Conservation (phyloP, 345 rosid genomes). For the Salix caprea region DNA sequence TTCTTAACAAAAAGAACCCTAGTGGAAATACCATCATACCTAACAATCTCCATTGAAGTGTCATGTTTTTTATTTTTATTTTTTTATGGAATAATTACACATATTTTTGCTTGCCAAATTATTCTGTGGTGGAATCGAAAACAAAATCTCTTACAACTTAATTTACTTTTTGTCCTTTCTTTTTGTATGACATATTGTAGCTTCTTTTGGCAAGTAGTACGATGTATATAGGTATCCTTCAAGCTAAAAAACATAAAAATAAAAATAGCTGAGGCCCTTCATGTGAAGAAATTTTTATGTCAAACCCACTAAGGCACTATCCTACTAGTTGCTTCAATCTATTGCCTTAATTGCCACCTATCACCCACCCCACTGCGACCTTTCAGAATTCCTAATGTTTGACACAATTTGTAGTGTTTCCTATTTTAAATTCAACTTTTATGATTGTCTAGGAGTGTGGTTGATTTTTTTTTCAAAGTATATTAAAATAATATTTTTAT, state of each 20-base stretch:
- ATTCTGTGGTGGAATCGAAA: background rate
- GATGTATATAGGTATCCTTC: background rate
- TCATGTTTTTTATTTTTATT: too few relatives aligned
- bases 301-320: constrained; percentile 20
- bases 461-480: too few relatives aligned
- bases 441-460: too few relatives aligned
- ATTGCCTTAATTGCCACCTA: constrained; percentile 9
- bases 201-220: constrained; percentile 5
- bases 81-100: too few relatives aligned
- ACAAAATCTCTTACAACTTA: background rate
- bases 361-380: background rate
- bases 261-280: background rate
- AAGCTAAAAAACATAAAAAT: background rate
- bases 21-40: too few relatives aligned
- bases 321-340: constrained; percentile 11
- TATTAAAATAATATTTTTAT: too few relatives aligned
- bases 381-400: background rate
- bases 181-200: constrained; percentile 18
- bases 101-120: too few relatives aligned
- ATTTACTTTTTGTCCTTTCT: constrained; percentile 14
- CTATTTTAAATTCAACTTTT: too few relatives aligned
- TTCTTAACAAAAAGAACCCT: too few relatives aligned
- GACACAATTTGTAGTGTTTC: too few relatives aligned
- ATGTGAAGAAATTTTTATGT: background rate
- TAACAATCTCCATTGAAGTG: too few relatives aligned